Percentiles rank a stretch among this genome's conserved stretches.
Evolutionary conservation across 805 yeast species (phyloP).

Genomic region (Zygosaccharomyces bailii): DNA sequence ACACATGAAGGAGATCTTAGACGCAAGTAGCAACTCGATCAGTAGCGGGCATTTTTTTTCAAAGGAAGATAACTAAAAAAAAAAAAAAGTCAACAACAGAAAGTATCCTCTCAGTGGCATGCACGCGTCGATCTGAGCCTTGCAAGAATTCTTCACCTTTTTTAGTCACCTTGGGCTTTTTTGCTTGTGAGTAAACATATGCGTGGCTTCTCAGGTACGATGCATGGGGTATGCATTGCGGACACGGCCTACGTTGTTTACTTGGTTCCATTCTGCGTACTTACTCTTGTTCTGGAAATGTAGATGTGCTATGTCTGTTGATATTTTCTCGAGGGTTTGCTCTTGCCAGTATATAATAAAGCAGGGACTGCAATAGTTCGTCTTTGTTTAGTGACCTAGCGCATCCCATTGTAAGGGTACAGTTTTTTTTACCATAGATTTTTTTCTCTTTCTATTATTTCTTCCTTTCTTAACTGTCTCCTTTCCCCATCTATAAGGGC

Average conservation of each 20-base stretch:
- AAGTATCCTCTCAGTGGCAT: too few relatives aligned
- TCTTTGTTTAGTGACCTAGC: neutral
- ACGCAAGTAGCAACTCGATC: neutral
- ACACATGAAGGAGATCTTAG: neutral
- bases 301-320: neutral
- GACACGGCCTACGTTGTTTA: neutral
- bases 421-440: neutral
- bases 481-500: neutral
- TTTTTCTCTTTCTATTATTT: neutral
- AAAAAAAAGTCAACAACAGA: neutral
- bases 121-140: neutral
- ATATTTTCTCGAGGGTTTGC: neutral
- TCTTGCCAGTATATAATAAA: conserved; percentile 1
- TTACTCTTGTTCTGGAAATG: neutral
- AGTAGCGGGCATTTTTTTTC: neutral
- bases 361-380: neutral
- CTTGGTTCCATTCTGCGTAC: neutral
- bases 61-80: neutral
- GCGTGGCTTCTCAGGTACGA: neutral
- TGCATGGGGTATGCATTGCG: neutral
- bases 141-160: neutral
- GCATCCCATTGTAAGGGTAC: neutral
- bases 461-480: neutral
- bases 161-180: neutral
- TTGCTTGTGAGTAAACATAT: neutral